Conservation (phyloP, 1,139 yeast genomes). For the Geotrichum australiense region DNA sequence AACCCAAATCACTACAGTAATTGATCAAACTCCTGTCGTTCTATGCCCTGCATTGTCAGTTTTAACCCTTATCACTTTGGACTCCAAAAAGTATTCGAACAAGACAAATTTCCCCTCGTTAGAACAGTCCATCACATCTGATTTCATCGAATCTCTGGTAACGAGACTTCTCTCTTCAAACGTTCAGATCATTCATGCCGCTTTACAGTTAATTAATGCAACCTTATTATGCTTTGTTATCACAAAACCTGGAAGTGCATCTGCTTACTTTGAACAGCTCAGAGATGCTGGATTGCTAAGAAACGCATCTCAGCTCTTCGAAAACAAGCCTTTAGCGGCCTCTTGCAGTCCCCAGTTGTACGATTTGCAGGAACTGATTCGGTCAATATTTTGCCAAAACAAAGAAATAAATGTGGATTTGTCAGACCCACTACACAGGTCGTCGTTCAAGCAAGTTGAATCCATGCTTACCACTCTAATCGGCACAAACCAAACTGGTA, state of each 20-base stretch:
- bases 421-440: constrained; percentile 20
- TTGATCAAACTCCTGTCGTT: constrained; percentile 23
- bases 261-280: constrained; percentile 22
- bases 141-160: constrained; percentile 23
- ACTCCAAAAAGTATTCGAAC: constrained; percentile 20
- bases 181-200: constrained; percentile 24
- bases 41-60: constrained; percentile 29
- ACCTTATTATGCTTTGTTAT: constrained; percentile 25
- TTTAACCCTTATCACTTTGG: constrained; percentile 26
- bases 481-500: constrained; percentile 21
- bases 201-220: constrained; percentile 26
- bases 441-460: constrained; percentile 23
- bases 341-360: constrained; percentile 27
- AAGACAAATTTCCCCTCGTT: constrained; percentile 22
- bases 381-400: constrained; percentile 26
- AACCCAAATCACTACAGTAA: constrained; percentile 20
- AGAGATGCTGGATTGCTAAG: constrained; percentile 27
- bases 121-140: constrained; percentile 20
- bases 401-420: constrained; percentile 20
- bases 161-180: constrained; percentile 23
- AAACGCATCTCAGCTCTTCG: constrained; percentile 25
- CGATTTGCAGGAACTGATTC: constrained; percentile 28
- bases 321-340: constrained; percentile 25
- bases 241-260: constrained; percentile 21
- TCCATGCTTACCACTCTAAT: constrained; percentile 23